Evolutionary conservation across 257 asterid genomes (phyloP).

Genomic region (Gardenia jasminoides): DNA sequence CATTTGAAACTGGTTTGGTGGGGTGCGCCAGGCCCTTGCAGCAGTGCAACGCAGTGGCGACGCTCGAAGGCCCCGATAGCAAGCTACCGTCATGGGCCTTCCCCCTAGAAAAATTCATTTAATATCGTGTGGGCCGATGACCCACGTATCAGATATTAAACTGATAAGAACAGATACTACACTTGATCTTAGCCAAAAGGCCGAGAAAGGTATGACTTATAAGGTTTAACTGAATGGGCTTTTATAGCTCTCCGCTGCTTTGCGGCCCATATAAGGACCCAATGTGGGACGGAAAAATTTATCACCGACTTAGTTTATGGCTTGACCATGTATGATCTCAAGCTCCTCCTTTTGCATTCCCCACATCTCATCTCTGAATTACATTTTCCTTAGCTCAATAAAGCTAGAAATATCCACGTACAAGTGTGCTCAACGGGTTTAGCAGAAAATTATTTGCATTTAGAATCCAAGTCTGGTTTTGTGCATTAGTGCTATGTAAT

Average conservation of each 20-base stretch:
- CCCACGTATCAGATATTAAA: conserved; percentile 64
- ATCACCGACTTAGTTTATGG: not conserved
- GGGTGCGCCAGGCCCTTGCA: not conserved
- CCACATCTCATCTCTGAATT: not conserved
- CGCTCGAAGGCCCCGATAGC: conserved; percentile 1
- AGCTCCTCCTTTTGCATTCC: not conserved
- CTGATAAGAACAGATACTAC: conserved; percentile 73
- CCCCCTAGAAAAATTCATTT: conserved; percentile 35
- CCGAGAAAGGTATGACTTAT: conserved; percentile 54
- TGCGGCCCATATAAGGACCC: not conserved
- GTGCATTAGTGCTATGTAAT: too few relatives aligned
- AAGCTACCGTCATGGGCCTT: conserved; percentile 14
- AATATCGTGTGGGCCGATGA: conserved; percentile 44
- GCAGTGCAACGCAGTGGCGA: conserved; percentile 4
- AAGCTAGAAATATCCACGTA: too few relatives aligned
- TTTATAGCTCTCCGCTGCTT: not conserved
- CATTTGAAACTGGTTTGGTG: not conserved
- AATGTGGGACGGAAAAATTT: not conserved
- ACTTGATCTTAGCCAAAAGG: conserved; percentile 68
- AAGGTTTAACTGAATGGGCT: too few relatives aligned
- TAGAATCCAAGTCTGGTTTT: too few relatives aligned
- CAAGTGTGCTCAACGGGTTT: not conserved
- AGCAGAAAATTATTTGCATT: not conserved
- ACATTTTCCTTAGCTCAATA: not conserved
- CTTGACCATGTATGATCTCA: not conserved